Conservation (phyloP, 2,329 filamentous ascomycete genomes). For the Hyphodiscus sp. region DNA sequence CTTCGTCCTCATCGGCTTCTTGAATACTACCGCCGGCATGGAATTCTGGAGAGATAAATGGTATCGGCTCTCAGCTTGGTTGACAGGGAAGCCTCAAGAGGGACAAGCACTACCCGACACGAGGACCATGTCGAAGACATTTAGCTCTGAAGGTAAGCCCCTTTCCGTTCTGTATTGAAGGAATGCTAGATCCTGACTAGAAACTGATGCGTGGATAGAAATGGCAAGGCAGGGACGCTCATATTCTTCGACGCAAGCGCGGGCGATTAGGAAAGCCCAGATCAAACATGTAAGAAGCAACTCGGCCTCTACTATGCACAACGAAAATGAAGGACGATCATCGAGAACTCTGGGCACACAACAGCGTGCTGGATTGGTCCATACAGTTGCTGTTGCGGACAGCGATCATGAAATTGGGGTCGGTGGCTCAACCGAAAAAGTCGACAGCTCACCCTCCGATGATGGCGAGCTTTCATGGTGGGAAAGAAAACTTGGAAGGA, state of each 20-base stretch:
- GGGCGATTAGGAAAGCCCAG: not conserved
- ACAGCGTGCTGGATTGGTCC: not conserved
- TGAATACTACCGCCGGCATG: slow-evolving; percentile 35
- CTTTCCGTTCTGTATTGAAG: not conserved
- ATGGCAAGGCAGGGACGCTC: not conserved
- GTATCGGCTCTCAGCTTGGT: slow-evolving; percentile 5
- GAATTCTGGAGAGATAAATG: slow-evolving; percentile 23
- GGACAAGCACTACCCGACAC: not conserved
- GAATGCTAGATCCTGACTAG: not conserved
- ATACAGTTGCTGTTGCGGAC: not conserved
- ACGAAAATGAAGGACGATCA: not conserved
- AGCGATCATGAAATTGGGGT: not conserved
- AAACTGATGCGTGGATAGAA: not conserved
- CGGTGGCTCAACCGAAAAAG: not conserved
- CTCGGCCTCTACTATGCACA: not conserved
- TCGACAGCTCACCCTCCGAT: not conserved
- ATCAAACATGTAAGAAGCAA: not conserved
- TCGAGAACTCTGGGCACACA: not conserved
- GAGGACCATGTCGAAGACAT: not conserved
- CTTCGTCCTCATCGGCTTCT: slow-evolving; percentile 39
- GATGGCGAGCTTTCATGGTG: not conserved
- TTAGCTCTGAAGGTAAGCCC: not conserved
- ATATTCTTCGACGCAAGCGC: not conserved
- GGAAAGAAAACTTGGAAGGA: not conserved
- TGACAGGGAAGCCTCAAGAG: not conserved